Base-by-base conservation (phyloP, 164 flowering plant species). In the Tinospora cordifolia region DNA sequence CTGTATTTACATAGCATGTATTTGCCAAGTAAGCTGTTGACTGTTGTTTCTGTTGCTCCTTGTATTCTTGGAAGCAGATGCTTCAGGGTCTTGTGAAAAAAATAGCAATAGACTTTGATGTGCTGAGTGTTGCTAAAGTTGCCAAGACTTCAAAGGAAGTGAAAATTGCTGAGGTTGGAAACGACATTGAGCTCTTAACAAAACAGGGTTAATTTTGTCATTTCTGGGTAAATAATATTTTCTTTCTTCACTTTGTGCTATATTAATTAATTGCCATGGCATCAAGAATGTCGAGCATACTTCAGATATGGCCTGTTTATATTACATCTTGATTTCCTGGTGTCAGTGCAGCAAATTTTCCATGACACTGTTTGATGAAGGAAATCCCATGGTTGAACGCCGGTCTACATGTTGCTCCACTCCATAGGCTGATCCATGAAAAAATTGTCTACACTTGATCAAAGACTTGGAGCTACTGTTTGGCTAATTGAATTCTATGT, bases 41-140 rank as follows among this genome's bases (percentile, higher is more conserved):
- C 8, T 30, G 19, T 64, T 17, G 41, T 19, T 11, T 17, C 2
- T 30, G n/a, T 19, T 13, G 15, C 11, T 25, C 36, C 51, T 67
- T 46, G 4, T 12, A 68, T 13, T 11, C 72, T 68, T 73, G 34
- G 44, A 54, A 67, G 71, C 87, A 93, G 96, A 93, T 93, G 98
- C 88, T 87, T 19, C 90, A 91, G 41, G 98, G 93, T 70, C 78
- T 76, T 21, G 87, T 93, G 77, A 93, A 83, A 75, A 80, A 69
- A 70, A 78, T 85, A 63, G 98, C 98, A 19, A 44, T 91, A 75
- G 98, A 91, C 80, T 90, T 93, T 69, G 98, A 91, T 69, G 90
- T 93, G 62, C 84, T 73, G 72, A 87, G 68, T 64, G 77, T 91
- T 54, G 97, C 96, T 46, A 84, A 78, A 77, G 82, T 66, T 60